Conservation (phyloP, 1,284 basidiomycete genomes). For the Ceratobasidium sp. region DNA sequence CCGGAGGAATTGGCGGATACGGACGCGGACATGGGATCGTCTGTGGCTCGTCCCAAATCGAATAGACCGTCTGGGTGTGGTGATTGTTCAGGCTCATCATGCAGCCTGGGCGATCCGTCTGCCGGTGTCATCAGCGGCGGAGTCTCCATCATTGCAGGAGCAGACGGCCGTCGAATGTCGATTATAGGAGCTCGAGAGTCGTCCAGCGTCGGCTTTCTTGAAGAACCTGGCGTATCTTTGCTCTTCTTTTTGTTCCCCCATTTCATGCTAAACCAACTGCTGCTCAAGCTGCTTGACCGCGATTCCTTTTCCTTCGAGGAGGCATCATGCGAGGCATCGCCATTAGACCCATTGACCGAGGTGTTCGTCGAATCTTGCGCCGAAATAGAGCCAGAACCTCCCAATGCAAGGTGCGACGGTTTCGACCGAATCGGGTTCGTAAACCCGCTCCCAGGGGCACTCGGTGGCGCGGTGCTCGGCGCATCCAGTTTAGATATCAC, state of each 20-base stretch:
- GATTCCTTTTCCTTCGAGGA: neutral
- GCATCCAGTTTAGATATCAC: constrained; percentile 20
- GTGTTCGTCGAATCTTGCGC: neutral
- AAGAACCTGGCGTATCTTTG: neutral
- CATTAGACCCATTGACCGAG: constrained; percentile 1
- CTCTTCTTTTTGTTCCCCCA: constrained; percentile 20
- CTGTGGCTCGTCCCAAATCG: constrained; percentile 16
- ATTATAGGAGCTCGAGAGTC: constrained; percentile 9
- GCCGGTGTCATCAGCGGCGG: neutral
- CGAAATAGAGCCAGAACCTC: constrained; percentile 14
- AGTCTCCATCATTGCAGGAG: constrained; percentile 14
- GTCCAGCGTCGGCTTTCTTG: constrained; percentile 21
- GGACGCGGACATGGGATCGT: constrained; percentile 15
- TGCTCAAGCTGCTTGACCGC: neutral
- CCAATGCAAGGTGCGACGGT: neutral
- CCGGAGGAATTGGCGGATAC: constrained; percentile 34
- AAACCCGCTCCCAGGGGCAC: constrained; percentile 23
- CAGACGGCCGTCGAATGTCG: constrained; percentile 31
- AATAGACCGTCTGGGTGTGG: neutral
- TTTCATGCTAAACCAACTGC: constrained; percentile 9
- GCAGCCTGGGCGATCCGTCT: neutral
- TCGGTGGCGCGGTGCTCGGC: constrained; percentile 28
- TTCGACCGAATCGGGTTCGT: constrained; percentile 5
- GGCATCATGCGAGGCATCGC: neutral
- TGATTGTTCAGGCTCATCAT: constrained; percentile 30